phyloP scores from a whole-genome alignment of 2,329 filamentous ascomycete genomes.

The Sclerotiophoma versabilis region DNA sequence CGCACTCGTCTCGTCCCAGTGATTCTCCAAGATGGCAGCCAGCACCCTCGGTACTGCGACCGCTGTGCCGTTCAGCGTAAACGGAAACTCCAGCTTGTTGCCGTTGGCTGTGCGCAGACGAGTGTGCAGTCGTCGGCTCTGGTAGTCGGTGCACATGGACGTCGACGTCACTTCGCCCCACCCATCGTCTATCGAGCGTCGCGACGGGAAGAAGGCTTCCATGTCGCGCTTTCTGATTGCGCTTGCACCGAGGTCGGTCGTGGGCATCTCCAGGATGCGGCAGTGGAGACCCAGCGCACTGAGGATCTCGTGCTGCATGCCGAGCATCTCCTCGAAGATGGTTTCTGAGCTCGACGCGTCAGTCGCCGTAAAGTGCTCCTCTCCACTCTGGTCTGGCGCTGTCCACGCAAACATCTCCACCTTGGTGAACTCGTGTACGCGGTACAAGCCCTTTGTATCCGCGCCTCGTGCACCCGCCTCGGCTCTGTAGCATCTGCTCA shows the following conservation, averaged over 20 bases:
- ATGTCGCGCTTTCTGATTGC: conserved; percentile 90
- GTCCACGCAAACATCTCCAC: conserved; percentile 98
- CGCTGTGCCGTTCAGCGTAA: conserved; percentile 93
- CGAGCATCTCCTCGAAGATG: conserved; percentile 84
- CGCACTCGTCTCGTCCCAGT: conserved; percentile 76
- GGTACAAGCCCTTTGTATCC: conserved; percentile 92
- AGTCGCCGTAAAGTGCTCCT: conserved; percentile 43
- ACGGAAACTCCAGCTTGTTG: conserved; percentile 74
- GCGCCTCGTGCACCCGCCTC: conserved; percentile 90
- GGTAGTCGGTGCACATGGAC: conserved; percentile 94
- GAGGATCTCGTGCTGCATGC: conserved; percentile 86
- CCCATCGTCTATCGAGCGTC: conserved; percentile 69
- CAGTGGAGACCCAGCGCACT: conserved; percentile 79
- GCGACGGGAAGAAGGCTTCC: conserved; percentile 90
- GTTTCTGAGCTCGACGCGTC: conserved; percentile 56
- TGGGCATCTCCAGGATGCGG: conserved; percentile 91
- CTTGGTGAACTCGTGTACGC: conserved; percentile 98
- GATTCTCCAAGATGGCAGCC: conserved; percentile 87
- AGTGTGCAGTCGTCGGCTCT: conserved; percentile 82
- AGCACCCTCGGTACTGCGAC: conserved; percentile 89
- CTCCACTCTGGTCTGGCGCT: conserved; percentile 57
- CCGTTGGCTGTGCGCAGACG: conserved; percentile 63
- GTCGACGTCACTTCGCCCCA: conserved; percentile 95
- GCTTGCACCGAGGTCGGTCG: conserved; percentile 85
- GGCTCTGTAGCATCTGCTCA: conserved; percentile 92